Evolutionary conservation across 805 yeast species (phyloP), one percentile per base, ranked within the genome.

Genomic region (Ogataea allantospora): DNA sequence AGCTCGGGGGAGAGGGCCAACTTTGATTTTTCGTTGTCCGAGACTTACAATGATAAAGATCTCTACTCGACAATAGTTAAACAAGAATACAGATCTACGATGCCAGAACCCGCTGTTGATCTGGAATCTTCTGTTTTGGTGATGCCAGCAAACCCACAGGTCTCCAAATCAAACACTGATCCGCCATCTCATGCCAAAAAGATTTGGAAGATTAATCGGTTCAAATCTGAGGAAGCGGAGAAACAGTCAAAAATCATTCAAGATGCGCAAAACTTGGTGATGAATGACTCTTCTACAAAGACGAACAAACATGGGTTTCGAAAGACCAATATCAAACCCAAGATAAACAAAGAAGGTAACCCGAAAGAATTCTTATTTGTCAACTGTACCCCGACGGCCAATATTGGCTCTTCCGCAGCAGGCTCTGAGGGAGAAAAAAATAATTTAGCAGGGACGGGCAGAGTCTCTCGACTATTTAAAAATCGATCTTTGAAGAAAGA

Each of bases 331-430:
- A 39, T 56, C 12, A 57, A 61, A 36, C 66, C 67, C 3, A 59
- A 56, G 41, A 49, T 54, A 7, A 54, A 45, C 30, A 57, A 59
- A 43, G 55, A 57, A 27, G 66, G 65, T 0, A 49, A 46, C 12
- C 63, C 65, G 4, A 28, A 50, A 19, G 62, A 59, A 38, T 63
- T 61, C 37, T 41, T 58, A 16, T 63, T 62, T 48, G 66, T 62
- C 14, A 63, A 63, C 28, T 53, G 57, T 37, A 52, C 53, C 2
- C 56, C 58, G 12, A 37, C 50, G 6, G 38, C 46, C 11, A 28
- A 25, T 7, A n/a, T 35, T 9, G 43, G 35, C 2, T 11, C 30
- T 16, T 16, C 26, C 24, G 27, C 38, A n/a, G 33, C 27, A 11
- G 22, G 10, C 8, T n/a, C 39, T 18, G 48, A 45, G 32, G 47